Evolutionary conservation across 257 asterid species (phyloP), one percentile per base, ranked within the genome.

Genomic region (Scutellaria minor): DNA sequence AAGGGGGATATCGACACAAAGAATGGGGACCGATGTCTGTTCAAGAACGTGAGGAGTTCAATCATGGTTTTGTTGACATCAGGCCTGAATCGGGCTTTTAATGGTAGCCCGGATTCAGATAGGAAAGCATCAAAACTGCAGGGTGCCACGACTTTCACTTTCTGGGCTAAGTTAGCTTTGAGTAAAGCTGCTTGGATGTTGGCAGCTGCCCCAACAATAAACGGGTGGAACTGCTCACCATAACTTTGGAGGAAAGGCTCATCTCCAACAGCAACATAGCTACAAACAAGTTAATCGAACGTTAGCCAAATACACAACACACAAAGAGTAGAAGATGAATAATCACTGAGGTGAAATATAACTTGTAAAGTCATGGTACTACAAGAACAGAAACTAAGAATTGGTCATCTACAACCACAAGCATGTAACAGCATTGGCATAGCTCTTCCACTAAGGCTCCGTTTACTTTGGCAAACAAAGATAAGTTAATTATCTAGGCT

Each of bases 231-330:
- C 68, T 87, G 89, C 37, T 81, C 83, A 4, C 93, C 89, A 41
- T 88, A 87, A 56, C 75, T 84, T 73, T 78, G 85, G 78, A 85
- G 87, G 85, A 90, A 90, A 42, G 95, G 91, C 75, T 90, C 96
- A 35, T 90, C 95, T 56, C 97, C 98, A 18, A 89, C 87, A 55
- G 95, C 89, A 45, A 93, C 78, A 68, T 85, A 90, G 78, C 98
- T 93, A 78, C 15, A 48, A 71, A 42, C 10, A 72, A 58, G 35
- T 47, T 62, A 66, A 45, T 62, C 18, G 0, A 55, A 65, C 35
- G 46, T 70, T 47, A 72, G 69, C 67, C n/a, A 54, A 70, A 53
- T 37, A 67, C 57, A 44, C 31, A 24, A 51, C 37, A 31, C 5
- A 31, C 37, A 31, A 27, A 27, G 56, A 51, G 56, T 7, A 46